Conservation (phyloP, 78 protist species). For the Guillardia theta region DNA sequence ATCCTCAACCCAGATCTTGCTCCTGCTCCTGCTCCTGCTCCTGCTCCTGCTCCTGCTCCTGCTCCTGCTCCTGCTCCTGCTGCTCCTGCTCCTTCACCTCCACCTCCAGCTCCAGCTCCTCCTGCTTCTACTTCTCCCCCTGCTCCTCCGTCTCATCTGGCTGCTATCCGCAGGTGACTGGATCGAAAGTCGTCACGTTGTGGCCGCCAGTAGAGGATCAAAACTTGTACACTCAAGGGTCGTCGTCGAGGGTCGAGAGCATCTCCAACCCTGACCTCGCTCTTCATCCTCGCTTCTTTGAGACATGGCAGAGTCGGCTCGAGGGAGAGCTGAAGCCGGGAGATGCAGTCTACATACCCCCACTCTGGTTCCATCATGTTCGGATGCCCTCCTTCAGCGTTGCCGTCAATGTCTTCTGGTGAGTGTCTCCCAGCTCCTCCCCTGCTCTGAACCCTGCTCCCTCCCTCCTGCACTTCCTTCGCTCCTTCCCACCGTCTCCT, state of each 20-base stretch:
- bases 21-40: not conserved
- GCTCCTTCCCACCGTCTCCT: too few relatives aligned
- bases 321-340: slow-evolving; percentile 3
- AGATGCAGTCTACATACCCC: not conserved
- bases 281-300: not conserved
- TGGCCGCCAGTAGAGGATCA: slow-evolving; percentile 30
- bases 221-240: not conserved
- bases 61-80: not conserved
- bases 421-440: not conserved
- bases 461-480: too few relatives aligned
- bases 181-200: not conserved
- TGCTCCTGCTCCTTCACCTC: too few relatives aligned
- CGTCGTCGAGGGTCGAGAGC: not conserved
- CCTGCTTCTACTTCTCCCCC: too few relatives aligned
- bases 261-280: not conserved
- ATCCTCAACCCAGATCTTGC: not conserved
- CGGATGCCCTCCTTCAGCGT: not conserved
- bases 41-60: not conserved
- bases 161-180: not conserved
- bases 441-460: too few relatives aligned
- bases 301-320: not conserved
- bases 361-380: not conserved
- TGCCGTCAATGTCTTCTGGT: not conserved
- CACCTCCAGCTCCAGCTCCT: not conserved
- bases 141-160: too few relatives aligned